Evolutionary conservation across 768 basidiomycete species (phyloP), one percentile per base, ranked within the genome.

Genomic region (Boletus barrowsii): DNA sequence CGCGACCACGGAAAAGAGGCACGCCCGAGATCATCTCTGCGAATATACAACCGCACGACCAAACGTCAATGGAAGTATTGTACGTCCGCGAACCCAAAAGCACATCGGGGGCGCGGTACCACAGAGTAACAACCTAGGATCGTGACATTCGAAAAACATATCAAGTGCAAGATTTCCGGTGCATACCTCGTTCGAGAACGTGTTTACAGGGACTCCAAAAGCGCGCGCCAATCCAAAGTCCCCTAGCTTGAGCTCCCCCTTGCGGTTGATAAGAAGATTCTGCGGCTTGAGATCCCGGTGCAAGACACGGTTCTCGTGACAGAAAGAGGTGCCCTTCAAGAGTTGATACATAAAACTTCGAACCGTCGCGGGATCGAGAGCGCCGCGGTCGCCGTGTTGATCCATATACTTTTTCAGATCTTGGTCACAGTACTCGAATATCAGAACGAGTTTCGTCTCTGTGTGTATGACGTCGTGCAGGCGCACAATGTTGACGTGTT

Each of bases 371-470:
- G 90, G 85, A 58, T 97, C 93, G 41, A 99, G 80, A 5, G 96
- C 94, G 50, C 97, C 94, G 42, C 95, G 84, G 60, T 98, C 94
- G 51, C 97, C 97, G 63, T 97, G 88, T 35, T 91, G 88, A 71
- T 99, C 97, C 97, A 99, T 99, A 72, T 98, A 98, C 69, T 93
- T 94, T 73, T 99, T 99, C 43, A 99, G 80, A 74, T 99, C 97
- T 72, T 95, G 92, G 65, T 99, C 97, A 72, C 94, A 97, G 69
- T 84, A 98, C 74, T 99, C 97, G 72, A 98, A 99, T 61, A 99
- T 95, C 54, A 99, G 88, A 58, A 98, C 90, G 46, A 99, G 87
- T 63, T 98, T 98, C 9, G 92, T 90, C 73, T 99, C 97, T 17
- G 95, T 98, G 73, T 99, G 97, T 59, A 98, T 98, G 46, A 99